These are phyloP conservation scores for Orbilia oligospora DNA, from an alignment of 2,329 filamentous ascomycete genomes.

Conservation along the genomic window DNA sequence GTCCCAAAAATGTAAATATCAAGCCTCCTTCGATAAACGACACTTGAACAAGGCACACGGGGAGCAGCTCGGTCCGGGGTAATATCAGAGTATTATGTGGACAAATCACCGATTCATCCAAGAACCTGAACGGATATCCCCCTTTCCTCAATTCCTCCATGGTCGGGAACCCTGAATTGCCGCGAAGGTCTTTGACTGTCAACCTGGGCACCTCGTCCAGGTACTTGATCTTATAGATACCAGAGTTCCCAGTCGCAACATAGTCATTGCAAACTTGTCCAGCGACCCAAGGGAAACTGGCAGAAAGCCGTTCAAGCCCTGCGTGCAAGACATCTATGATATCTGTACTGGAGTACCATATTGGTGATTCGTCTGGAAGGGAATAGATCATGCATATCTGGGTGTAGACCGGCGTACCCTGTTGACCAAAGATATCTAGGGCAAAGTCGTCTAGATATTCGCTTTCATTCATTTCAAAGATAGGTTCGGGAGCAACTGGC, in stretches of 20 bases:
- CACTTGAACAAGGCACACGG: constrained; percentile 70
- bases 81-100: constrained; percentile 68
- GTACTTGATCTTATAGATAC: constrained; percentile 68
- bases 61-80: constrained; percentile 62
- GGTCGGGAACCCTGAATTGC: constrained; percentile 66
- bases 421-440: constrained; percentile 54
- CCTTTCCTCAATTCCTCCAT: constrained; percentile 67
- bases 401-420: constrained; percentile 45
- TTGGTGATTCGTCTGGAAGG: constrained; percentile 38
- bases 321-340: constrained; percentile 62
- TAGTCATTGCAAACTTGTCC: constrained; percentile 68
- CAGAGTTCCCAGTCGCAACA: constrained; percentile 64
- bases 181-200: constrained; percentile 68
- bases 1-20: constrained; percentile 70
- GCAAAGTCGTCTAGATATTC: constrained; percentile 44
- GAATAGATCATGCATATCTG: constrained; percentile 49
- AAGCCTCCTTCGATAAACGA: constrained; percentile 71
- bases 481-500: constrained; percentile 33
- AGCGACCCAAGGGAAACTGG: constrained; percentile 70
- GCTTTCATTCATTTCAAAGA: constrained; percentile 20
- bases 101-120: constrained; percentile 69
- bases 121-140: constrained; percentile 70
- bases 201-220: constrained; percentile 66
- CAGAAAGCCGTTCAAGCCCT: constrained; percentile 67
- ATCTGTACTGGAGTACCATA: constrained; percentile 23